A percentile compares a stretch with the other conserved stretches of the same genome.
phyloP scores from a whole-genome alignment of 768 basidiomycete genomes.

The Tulasnella sp. region DNA sequence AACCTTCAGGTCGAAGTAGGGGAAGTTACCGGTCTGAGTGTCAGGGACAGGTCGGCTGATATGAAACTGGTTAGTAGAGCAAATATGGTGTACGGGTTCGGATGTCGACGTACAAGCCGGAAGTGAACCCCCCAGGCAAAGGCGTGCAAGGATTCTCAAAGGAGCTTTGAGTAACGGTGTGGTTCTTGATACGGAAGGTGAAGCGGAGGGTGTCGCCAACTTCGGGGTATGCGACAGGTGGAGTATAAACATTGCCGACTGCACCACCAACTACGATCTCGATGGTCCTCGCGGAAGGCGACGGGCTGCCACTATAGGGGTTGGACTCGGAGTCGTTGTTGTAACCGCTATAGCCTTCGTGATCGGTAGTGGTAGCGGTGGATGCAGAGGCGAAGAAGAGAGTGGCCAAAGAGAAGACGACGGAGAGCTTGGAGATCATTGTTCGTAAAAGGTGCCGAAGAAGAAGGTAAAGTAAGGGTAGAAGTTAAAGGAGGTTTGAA shows the following conservation, averaged over 20 bases:
- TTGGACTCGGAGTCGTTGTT: too few relatives aligned
- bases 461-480: too few relatives aligned
- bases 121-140: neutral
- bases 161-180: conserved; percentile 8
- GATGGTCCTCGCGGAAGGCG: too few relatives aligned
- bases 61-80: neutral
- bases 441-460: too few relatives aligned
- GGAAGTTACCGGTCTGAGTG: neutral
- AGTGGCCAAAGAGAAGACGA: too few relatives aligned
- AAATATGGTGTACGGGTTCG: too few relatives aligned
- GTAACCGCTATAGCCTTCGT: too few relatives aligned
- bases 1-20: neutral
- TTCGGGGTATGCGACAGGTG: neutral
- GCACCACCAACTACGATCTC: neutral
- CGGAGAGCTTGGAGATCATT: too few relatives aligned
- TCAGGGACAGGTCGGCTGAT: neutral
- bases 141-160: conserved; percentile 2
- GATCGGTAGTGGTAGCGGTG: too few relatives aligned
- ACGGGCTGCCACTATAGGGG: too few relatives aligned
- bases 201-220: conserved; percentile 7
- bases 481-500: too few relatives aligned
- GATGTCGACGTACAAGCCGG: neutral
- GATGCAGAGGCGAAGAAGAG: too few relatives aligned
- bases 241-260: conserved; percentile 2
- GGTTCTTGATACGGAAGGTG: neutral